Conservation (phyloP, 192 early-diverging fungal genomes). For the Thamnidium elegans region DNA sequence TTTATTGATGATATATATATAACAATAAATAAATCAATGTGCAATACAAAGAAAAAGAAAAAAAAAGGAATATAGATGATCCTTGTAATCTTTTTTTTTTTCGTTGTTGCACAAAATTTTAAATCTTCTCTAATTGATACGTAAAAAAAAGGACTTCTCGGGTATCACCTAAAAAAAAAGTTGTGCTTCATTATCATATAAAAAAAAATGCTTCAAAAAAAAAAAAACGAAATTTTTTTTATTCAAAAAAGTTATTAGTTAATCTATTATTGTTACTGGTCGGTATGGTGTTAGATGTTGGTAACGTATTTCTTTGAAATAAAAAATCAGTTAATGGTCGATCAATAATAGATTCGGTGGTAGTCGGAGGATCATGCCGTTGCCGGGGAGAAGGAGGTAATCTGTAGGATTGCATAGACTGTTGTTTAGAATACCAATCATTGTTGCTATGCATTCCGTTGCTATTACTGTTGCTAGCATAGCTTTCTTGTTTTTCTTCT, state of each 20-base stretch:
- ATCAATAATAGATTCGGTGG: conserved; percentile 14
- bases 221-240: neutral
- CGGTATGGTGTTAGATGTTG: neutral
- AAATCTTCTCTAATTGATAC: no score
- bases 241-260: neutral
- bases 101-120: no score
- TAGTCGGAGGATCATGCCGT: neutral
- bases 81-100: neutral
- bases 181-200: neutral
- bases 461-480: neutral
- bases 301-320: conserved; percentile 2
- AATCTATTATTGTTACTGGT: neutral
- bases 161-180: neutral
- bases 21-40: neutral
- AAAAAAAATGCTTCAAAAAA: no score
- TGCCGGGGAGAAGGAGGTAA: conserved; percentile 4
- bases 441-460: neutral
- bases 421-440: conserved; percentile 2
- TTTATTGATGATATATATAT: neutral
- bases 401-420: neutral
- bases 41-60: neutral
- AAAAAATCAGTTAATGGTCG: conserved; percentile 25
- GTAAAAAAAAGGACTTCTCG: no score
- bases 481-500: neutral
- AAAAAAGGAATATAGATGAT: neutral